Evolutionary conservation across 768 basidiomycete genomes (phyloP).

Genomic region (Cystoderma amianthinum): DNA sequence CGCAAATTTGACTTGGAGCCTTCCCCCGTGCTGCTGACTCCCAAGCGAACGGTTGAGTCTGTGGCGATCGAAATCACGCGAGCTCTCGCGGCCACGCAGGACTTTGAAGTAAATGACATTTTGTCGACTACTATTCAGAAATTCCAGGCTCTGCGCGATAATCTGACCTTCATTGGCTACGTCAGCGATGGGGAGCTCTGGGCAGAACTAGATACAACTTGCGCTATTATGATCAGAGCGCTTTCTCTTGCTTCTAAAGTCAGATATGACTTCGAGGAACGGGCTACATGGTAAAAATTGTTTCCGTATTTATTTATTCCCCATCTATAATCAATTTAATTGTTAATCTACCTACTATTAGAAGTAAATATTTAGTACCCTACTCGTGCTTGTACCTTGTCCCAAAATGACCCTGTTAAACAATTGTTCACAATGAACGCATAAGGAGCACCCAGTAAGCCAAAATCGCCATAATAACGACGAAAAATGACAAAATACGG

Average conservation of each 20-base stretch:
- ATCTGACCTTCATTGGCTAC: conserved; percentile 25
- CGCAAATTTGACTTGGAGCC: too few species aligned
- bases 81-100: conserved; percentile 7
- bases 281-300: not conserved
- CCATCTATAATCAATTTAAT: too few species aligned
- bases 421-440: not conserved
- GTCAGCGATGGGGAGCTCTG: conserved; percentile 19
- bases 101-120: conserved; percentile 8
- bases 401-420: not conserved
- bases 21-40: too few species aligned
- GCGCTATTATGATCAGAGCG: conserved; percentile 16
- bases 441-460: conserved; percentile 5
- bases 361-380: not conserved
- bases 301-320: too few species aligned
- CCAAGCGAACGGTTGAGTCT: not conserved
- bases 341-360: not conserved
- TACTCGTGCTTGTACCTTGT: not conserved
- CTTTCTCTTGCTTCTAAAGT: conserved; percentile 12
- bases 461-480: conserved; percentile 13
- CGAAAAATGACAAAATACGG: conserved; percentile 12
- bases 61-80: conserved; percentile 22
- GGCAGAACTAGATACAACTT: conserved; percentile 20
- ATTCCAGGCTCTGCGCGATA: conserved; percentile 24
- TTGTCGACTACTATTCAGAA: conserved; percentile 14
- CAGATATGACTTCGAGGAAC: too few species aligned